Percentiles rank a stretch among this genome's conserved stretches.
Conservation (phyloP, 1,284 basidiomycete genomes). For the Puccinia triticina region DNA sequence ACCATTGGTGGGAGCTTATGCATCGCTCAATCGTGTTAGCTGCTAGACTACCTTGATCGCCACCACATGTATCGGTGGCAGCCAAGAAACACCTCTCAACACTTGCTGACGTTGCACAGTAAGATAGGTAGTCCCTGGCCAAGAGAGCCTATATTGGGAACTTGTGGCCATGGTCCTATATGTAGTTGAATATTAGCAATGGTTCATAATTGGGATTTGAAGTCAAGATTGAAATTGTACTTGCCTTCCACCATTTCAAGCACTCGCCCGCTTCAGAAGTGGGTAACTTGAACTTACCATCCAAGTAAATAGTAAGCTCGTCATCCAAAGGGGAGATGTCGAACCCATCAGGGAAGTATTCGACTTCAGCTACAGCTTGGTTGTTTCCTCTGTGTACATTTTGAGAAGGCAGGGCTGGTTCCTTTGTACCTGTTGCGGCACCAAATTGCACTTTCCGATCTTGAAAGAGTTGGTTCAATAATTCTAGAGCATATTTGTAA, state of each 20-base stretch:
- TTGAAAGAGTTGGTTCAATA: background rate
- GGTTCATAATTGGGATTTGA: background rate
- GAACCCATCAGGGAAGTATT: too few relatives aligned
- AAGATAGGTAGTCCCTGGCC: slow-evolving; percentile 5
- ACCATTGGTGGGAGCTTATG: too few relatives aligned
- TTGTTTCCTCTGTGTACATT: slow-evolving; percentile 9
- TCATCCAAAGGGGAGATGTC: too few relatives aligned
- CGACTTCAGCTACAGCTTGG: too few relatives aligned
- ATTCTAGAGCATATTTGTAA: background rate
- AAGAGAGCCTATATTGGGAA: background rate
- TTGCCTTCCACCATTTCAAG: too few relatives aligned
- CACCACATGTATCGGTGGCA: background rate
- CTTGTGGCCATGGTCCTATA: background rate
- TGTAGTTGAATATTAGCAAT: too few relatives aligned
- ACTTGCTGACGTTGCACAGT: background rate
- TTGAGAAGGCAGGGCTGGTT: too few relatives aligned
- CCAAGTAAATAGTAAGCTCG: too few relatives aligned
- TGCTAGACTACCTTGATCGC: background rate
- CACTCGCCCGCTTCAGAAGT: too few relatives aligned
- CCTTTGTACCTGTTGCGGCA: background rate
- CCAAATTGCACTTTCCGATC: background rate
- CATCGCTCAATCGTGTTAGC: too few relatives aligned
- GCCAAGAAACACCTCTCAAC: slow-evolving; percentile 16
- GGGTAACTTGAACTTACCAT: too few relatives aligned
- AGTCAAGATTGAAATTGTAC: background rate